Evolutionary conservation across 352 stramenopile species (phyloP), one percentile per base, ranked within the genome.

Genomic region (Globisporangium uncinulatum): DNA sequence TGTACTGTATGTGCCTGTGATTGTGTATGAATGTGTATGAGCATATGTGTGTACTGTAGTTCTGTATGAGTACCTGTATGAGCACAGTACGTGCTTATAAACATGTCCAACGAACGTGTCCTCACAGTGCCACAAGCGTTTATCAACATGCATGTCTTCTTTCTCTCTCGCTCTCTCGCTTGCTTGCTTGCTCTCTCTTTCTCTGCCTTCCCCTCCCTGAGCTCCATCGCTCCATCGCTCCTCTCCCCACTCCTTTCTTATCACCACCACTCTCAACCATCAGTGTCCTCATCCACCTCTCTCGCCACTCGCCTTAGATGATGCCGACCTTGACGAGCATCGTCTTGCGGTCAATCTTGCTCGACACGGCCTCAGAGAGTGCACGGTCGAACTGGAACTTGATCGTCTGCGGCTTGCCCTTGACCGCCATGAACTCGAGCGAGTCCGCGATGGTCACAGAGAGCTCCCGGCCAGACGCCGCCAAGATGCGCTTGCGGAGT

Each of bases 261-360:
- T 21, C 24, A 13, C 52, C 24, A n/a, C 4, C 37, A 14, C 19
- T 49, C 39, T 44, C 39, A 17, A 44, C 37, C 45, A 24, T 8
- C n/a, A 17, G 13, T 1, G n/a, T 19, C 8, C 20, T n/a, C 20
- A 15, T 29, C 36, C 19, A 19, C 21, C 8, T 55, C 15, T 29
- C 24, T 29, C 24, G 24, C 24, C 24, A 29, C 24, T 29, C 24
- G 24, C 48, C 51, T 83, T 86, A 89, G 56, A 86, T 76, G 46
- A 83, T 82, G 50, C 78, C 80, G 36, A 91, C 78, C 53, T 80
- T 83, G 65, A 91, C 66, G 43, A 74, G 70, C 78, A 91, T 86
- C 56, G 76, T 86, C 60, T 82, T 79, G 54, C 76, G 76, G 64
- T 91, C 80, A 44, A 80, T 59, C 67, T 91, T 91, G 63, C 53